Percentiles rank a stretch among this genome's conserved stretches.
These are phyloP conservation scores for Suillus plorans DNA, from an alignment of 768 basidiomycete species.

Conservation along the genomic window DNA sequence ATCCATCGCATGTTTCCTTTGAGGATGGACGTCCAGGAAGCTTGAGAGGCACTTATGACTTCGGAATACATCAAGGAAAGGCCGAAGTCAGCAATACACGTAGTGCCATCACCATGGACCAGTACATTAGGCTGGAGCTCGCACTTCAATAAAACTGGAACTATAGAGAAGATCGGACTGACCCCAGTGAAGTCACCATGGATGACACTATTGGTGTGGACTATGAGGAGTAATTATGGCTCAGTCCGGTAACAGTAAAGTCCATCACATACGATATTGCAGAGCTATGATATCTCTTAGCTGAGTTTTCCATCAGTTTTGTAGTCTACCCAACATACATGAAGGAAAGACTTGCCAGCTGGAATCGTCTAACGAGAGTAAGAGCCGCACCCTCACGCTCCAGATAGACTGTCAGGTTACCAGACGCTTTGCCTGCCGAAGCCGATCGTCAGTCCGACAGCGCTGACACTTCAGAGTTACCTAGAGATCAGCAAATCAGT, in stretches of 20 bases:
- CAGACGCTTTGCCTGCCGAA: background rate
- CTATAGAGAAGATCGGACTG: background rate
- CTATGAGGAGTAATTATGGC: background rate
- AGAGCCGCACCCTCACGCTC: conserved; percentile 11
- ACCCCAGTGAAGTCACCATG: conserved; percentile 51
- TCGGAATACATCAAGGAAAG: conserved; percentile 32
- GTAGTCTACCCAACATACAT: background rate
- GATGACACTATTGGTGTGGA: conserved; percentile 27
- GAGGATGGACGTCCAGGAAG: conserved; percentile 29
- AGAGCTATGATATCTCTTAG: conserved; percentile 13
- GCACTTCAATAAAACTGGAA: background rate
- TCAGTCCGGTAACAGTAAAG: too few relatives aligned
- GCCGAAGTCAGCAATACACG: conserved; percentile 38
- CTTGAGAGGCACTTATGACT: conserved; percentile 16
- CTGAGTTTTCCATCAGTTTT: background rate
- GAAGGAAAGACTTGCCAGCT: conserved; percentile 13
- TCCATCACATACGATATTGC: conserved; percentile 13
- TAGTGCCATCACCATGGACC: conserved; percentile 29
- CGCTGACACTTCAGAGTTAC: background rate
- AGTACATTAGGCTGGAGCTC: conserved; percentile 33
- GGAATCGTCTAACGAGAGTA: conserved; percentile 3
- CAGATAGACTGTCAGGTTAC: conserved; percentile 25
- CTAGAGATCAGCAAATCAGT: background rate
- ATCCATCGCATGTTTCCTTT: conserved; percentile 41
- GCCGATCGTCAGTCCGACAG: background rate